Evolutionary conservation across 192 early-diverging fungal species (phyloP), one percentile per base, ranked within the genome.

Genomic region (Allomyces macrogynus): DNA sequence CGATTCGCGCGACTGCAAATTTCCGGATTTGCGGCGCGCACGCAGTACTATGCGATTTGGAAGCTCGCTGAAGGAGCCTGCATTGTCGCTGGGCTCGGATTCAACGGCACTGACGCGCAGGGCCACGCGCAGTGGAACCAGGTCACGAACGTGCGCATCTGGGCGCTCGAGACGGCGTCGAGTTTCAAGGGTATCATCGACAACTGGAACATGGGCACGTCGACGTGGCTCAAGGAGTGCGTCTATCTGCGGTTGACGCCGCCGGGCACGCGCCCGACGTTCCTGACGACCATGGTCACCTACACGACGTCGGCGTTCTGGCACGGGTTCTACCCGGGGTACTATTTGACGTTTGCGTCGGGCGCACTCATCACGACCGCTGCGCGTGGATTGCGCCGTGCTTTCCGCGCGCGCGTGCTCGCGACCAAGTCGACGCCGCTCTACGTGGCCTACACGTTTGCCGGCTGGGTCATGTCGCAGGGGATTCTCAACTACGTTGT

Each of bases 241-340:
- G 85, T 95, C 25, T 95, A 96, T 66, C 64, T 86, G 62, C 74
- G 91, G 11, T 72, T 92, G 54, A 71, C 73, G 0, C 64, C 68
- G 14, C 69, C 70, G 1, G 84, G 77, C 14, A 65, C 67, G 25
- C 85, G 86, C 54, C 75, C 84, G 10, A 77, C 73, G 40, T 72
- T 75, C 1, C 23, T 73, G 8, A 84, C 88, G n/a, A 85, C 84
- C 0, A 64, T 92, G 26, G 67, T 79, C 24, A 94, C 93, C 8
- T 95, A 90, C 69, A 71, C 80, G 12, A 83, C 86, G 5, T 90
- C 87, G 32, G 90, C 95, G 16, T 80, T 94, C 65, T 98, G 95
- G 95, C 95, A 98, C 67, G 95, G 95, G 40, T 95, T 94, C 74
- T 86, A 87, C 67, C 86, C 88, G 11, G 89, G 87, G 24, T 90